A percentile compares a stretch with the other conserved stretches of the same genome.
phyloP scores from a whole-genome alignment of 78 protist species.

The Speleostelium caveatum region DNA sequence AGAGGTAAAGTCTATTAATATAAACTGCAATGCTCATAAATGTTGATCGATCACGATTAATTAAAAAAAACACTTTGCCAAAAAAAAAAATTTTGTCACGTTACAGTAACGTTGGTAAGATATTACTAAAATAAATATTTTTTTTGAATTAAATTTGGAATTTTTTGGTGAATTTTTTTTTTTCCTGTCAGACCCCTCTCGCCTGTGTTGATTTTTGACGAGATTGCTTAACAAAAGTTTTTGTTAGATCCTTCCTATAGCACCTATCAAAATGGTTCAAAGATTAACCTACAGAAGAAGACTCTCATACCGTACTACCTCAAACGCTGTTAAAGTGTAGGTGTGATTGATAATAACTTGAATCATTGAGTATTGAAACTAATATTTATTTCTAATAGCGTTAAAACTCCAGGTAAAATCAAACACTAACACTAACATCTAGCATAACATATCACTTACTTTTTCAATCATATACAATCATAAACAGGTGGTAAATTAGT shows the following conservation, averaged over 20 bases:
- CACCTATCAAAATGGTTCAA: slow-evolving; percentile 70
- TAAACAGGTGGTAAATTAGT: slow-evolving; percentile 89
- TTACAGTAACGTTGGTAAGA: not conserved
- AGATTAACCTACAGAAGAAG: slow-evolving; percentile 92
- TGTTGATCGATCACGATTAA: too few species aligned
- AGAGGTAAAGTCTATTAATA: not conserved
- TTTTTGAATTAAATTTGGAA: not conserved
- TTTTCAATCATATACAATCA: slow-evolving; percentile 77
- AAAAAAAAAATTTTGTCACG: not conserved
- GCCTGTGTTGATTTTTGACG: not conserved
- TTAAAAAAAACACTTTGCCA: not conserved
- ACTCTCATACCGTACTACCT: slow-evolving; percentile 86
- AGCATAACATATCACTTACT: not conserved
- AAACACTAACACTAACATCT: not conserved
- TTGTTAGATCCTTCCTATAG: slow-evolving; percentile 6
- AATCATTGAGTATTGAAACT: not conserved
- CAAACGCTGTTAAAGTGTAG: slow-evolving; percentile 85
- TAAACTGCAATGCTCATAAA: not conserved
- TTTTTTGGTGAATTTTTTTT: slow-evolving; percentile 12
- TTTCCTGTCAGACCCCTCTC: not conserved
- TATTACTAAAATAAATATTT: not conserved
- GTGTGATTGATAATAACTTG: not conserved
- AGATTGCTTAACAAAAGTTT: not conserved
- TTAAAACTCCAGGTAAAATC: slow-evolving; percentile 70
- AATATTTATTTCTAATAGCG: slow-evolving; percentile 15